Evolutionary conservation across 306 rosid species (phyloP).

Genomic region (Cicer chorassanicum): DNA sequence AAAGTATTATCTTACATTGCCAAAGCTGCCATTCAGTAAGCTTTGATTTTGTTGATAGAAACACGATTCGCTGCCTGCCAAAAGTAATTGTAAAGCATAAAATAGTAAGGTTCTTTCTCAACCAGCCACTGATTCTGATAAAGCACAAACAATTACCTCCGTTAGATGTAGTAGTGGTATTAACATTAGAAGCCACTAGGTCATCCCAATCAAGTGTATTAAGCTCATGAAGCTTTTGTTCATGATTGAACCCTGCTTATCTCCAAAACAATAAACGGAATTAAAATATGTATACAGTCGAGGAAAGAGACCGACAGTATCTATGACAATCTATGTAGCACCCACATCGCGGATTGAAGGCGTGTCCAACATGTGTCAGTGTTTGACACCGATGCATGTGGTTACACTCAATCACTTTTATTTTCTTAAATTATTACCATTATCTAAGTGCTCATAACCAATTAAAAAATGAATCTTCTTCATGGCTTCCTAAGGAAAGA

Average conservation of each 20-base stretch:
- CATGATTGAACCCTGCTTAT: conserved; percentile 62
- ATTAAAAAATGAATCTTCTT: conserved; percentile 3
- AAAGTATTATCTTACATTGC: conserved; percentile 57
- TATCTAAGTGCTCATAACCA: not conserved
- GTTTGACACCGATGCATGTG: no score
- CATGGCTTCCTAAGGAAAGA: conserved; percentile 32
- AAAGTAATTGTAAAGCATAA: conserved; percentile 24
- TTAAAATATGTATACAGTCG: conserved; percentile 45
- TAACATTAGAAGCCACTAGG: conserved; percentile 63
- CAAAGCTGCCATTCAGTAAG: conserved; percentile 49
- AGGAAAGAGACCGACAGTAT: conserved; percentile 36
- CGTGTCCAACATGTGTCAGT: no score
- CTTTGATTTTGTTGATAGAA: conserved; percentile 63
- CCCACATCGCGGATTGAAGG: no score
- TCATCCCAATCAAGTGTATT: conserved; percentile 99
- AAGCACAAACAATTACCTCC: conserved; percentile 67
- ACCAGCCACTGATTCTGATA: conserved; percentile 42
- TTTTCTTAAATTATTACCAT: no score
- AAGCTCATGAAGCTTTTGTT: conserved; percentile 78
- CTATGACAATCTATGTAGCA: not conserved
- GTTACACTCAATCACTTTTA: no score
- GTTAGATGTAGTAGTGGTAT: conserved; percentile 45
- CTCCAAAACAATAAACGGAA: conserved; percentile 40
- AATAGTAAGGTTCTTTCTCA: conserved; percentile 39
- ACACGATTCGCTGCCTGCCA: conserved; percentile 56